Conservation (phyloP, 1,284 basidiomycete genomes). For the Pyrrhoderma lamaoense region DNA sequence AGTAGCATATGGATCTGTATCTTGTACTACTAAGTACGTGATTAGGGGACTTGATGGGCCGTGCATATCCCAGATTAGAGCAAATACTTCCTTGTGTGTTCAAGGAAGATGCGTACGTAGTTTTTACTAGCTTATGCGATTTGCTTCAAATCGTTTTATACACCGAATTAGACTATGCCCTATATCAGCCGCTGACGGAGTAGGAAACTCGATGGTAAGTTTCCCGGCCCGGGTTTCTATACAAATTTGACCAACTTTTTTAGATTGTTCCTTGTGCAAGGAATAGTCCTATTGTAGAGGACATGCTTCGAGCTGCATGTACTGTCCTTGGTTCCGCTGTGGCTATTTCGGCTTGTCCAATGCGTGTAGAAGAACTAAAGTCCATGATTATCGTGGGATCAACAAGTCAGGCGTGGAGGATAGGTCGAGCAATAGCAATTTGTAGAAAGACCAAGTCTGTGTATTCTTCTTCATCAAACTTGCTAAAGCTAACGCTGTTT, state of each 20-base stretch:
- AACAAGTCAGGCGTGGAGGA: conserved; percentile 47
- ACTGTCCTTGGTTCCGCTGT: conserved; percentile 39
- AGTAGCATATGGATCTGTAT: conserved; percentile 20
- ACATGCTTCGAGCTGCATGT: conserved; percentile 22
- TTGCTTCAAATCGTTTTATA: conserved; percentile 33
- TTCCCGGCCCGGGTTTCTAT: too few relatives aligned
- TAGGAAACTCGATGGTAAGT: conserved; percentile 33
- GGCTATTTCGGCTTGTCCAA: conserved; percentile 36
- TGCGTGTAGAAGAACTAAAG: conserved; percentile 28
- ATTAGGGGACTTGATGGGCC: conserved; percentile 47
- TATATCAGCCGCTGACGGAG: conserved; percentile 39
- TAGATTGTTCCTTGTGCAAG: conserved; percentile 18
- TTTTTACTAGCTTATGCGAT: too few relatives aligned
- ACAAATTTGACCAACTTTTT: conserved; percentile 2
- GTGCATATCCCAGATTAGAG: conserved; percentile 31
- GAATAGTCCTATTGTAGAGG: conserved; percentile 18
- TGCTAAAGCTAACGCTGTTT: not conserved
- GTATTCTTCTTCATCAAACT: not conserved
- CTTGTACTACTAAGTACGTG: conserved; percentile 14
- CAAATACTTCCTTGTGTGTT: conserved; percentile 8
- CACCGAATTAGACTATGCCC: conserved; percentile 36
- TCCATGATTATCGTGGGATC: conserved; percentile 39
- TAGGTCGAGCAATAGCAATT: conserved; percentile 40
- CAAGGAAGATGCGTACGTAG: conserved; percentile 25
- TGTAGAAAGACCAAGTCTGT: conserved; percentile 27